Conservation (phyloP, 1,284 basidiomycete genomes). For the Wallemia hederae region DNA sequence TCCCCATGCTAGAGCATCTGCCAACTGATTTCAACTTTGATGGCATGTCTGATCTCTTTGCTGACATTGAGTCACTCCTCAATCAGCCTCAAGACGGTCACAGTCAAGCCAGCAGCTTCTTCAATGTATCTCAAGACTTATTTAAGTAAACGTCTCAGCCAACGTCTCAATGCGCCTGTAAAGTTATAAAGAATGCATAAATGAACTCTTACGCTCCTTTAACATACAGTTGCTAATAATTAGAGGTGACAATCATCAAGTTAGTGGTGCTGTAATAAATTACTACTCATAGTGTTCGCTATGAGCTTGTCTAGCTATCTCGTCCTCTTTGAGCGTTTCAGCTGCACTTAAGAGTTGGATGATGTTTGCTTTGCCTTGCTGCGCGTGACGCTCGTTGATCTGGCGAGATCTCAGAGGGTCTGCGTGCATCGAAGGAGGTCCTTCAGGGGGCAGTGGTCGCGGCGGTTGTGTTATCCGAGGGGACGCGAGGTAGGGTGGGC, state of each 20-base stretch:
- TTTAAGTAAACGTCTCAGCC: neutral
- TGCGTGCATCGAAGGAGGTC: too few relatives aligned
- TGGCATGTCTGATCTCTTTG: neutral
- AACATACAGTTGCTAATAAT: too few relatives aligned
- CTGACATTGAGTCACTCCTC: neutral
- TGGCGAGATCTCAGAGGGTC: neutral
- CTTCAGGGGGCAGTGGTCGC: neutral
- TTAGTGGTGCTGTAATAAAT: too few relatives aligned
- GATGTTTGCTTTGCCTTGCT: neutral
- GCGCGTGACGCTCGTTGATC: neutral
- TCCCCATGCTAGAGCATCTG: neutral
- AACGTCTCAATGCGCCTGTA: too few relatives aligned
- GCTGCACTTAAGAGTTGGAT: neutral
- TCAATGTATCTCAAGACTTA: neutral
- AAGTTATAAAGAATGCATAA: neutral
- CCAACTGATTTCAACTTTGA: neutral
- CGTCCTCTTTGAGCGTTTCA: neutral
- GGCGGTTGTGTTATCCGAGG: neutral
- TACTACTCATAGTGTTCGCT: too few relatives aligned
- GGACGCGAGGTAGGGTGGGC: neutral
- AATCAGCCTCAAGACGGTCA: neutral
- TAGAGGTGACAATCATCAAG: too few relatives aligned
- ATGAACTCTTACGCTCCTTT: too few relatives aligned
- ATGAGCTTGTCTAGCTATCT: neutral
- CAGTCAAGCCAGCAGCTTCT: neutral